phyloP scores from a whole-genome alignment of 345 rosid species.

The Pistacia integerrima region DNA sequence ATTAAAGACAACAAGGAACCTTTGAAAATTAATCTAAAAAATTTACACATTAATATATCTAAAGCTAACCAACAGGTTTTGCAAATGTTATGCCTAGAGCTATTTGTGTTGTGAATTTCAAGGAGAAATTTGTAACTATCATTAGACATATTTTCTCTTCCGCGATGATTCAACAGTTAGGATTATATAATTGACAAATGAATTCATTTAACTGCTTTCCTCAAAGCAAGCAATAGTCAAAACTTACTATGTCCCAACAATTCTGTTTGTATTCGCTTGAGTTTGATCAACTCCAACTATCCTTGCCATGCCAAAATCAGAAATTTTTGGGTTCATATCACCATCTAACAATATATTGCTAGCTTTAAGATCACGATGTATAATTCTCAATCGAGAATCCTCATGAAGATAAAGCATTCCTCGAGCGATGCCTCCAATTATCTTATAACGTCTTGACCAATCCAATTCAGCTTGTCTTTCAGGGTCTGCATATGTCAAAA shows the following conservation, averaged over 20 bases:
- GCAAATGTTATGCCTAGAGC: no score
- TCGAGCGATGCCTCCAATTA: slow-evolving; percentile 8
- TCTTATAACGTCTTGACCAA: background rate
- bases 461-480: background rate
- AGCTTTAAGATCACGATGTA: background rate
- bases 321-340: slow-evolving; percentile 29
- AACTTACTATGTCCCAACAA: slow-evolving; percentile 44
- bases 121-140: no score
- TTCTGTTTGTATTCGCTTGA: slow-evolving; percentile 32
- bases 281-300: slow-evolving; percentile 40
- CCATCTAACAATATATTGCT: no score
- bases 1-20: no score
- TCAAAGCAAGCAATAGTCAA: background rate
- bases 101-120: no score
- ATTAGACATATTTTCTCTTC: background rate
- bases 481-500: background rate
- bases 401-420: slow-evolving; percentile 12
- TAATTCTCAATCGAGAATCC: background rate
- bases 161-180: background rate
- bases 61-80: no score
- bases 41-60: no score
- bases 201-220: background rate
- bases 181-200: background rate
- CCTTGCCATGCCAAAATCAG: slow-evolving; percentile 50
- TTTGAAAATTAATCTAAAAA: no score